Base-by-base conservation (phyloP, 345 rosid genomes). In the Lepidium sativum region DNA sequence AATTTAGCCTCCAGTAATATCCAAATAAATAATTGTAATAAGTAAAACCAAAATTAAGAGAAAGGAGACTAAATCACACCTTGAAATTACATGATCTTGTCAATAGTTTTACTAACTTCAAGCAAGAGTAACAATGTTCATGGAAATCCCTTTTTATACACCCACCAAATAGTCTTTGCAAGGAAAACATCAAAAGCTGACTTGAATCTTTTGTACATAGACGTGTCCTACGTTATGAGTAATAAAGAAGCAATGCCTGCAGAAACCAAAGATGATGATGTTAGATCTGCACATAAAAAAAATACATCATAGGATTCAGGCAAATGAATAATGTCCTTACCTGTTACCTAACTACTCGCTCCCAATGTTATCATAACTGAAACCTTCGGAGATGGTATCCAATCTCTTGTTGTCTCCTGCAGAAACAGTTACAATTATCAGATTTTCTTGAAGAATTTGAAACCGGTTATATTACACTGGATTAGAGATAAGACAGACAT, bases 371-470 rank as follows among this genome's bases (percentile, higher is more conserved):
- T 89, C 94, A 67, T 82, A 87, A 80, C 86, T 87, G 79, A 89
- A 73, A 69, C 96, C 86, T 84, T 92, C 98, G 33, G 92, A 84
- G 77, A 92, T 87, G 42, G 91, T 79, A 59, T 87, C 96, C 82
- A 89, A 73, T 80, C 91, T 84, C 74, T 73, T 87, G 71, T 76
- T 82, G 55, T 85, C 95, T 58, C 83, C 95, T 89, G 66, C 53
- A 79, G 71, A 53, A 70, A n/a, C n/a, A 68, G 27, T 59, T 69
- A 18, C 29, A 20, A 65, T 68, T 53, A 78, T 63, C 39, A 59
- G 40, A 41, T 55, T 11, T 38, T 39, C 51, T 3, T 17, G 37
- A 29, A 33, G 44, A 7, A 43, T 40, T 35, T 13, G 6, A 8
- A 13, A 61, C 27, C 33, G 21, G 38, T 17, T 23, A 23, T 23